Base-by-base conservation (phyloP, 768 basidiomycete species). In the Coprinopsis strossmayeri region DNA sequence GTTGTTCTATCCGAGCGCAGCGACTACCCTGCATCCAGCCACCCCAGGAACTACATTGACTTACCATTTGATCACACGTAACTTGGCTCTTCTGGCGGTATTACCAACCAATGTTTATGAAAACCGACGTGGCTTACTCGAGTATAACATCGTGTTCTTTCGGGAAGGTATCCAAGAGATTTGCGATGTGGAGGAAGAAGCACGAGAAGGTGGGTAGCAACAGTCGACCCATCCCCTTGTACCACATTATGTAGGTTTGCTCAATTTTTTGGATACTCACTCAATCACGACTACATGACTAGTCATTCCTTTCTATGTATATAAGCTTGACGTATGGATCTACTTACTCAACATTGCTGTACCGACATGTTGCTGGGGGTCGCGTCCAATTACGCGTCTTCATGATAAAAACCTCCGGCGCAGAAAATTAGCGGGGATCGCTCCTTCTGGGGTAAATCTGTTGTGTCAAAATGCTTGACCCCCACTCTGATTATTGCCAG, bases 81-180 rank as follows among this genome's bases (percentile, higher is more conserved):
- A 78, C 48, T 74, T 88, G 20, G 82, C 82, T 12, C 68, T 87
- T 43, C 67, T 92, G 45, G 85, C 87, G 2, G 67, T 91, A 45
- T 60, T 92, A 15, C 86, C 86, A 23, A 84, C 87, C 1, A 68
- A 73, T 26, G 80, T 87, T 40, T 90, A 78, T 55, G 84, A 90
- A 45, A 73, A 77, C 52, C 74, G 84, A 47, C 72, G 87, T 15
- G 87, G 87, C 18, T 68, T 91, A 39, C 70, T 93, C 25, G 91
- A 93, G 60, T 91, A 85, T 65, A 93, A 93, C 57, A 84, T 92
- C 2, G 83, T 89, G 30, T 90, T 82, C 64, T 87, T 93, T 61
- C 66, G 91, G 57, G 84, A 82, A 61, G 91, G 91, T 0, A 77
- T 90, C 42, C 79, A 85, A 62, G 87, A 90, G 64, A 89, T 93